phyloP scores from a whole-genome alignment of 371 early-diverging fungal species.

The Rhizopus sp. region DNA sequence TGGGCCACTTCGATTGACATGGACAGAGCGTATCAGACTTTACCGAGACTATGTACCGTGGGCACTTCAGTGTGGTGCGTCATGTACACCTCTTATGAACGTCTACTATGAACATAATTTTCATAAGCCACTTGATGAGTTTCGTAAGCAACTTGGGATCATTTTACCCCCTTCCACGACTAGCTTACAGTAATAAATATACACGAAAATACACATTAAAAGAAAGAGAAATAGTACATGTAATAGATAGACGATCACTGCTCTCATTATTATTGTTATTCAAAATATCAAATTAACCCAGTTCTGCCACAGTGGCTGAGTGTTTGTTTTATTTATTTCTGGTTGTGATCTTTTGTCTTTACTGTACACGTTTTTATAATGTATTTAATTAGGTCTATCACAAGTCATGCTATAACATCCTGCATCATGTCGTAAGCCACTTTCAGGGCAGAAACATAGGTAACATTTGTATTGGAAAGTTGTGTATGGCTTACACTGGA shows the following conservation, averaged over 20 bases:
- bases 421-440: neutral
- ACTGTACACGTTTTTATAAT: too few relatives aligned
- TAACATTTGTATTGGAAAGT: neutral
- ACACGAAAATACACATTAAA: neutral
- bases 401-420: neutral
- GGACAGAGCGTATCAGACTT: conserved; percentile 63
- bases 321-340: too few relatives aligned
- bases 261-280: neutral
- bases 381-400: neutral
- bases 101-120: conserved; percentile 87
- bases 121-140: conserved; percentile 67
- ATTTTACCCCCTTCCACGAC: conserved; percentile 33
- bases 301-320: too few relatives aligned
- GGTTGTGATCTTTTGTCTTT: too few relatives aligned
- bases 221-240: too few relatives aligned
- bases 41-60: conserved; percentile 82
- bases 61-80: conserved; percentile 86
- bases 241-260: too few relatives aligned
- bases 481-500: neutral
- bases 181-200: neutral
- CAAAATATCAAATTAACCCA: neutral
- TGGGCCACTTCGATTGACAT: conserved; percentile 75
- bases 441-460: neutral
- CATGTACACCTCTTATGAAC: conserved; percentile 76
- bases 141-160: conserved; percentile 71